Evolutionary conservation across 176 grass and related monocot genomes (phyloP).

Genomic region (Oryza longistaminata): DNA sequence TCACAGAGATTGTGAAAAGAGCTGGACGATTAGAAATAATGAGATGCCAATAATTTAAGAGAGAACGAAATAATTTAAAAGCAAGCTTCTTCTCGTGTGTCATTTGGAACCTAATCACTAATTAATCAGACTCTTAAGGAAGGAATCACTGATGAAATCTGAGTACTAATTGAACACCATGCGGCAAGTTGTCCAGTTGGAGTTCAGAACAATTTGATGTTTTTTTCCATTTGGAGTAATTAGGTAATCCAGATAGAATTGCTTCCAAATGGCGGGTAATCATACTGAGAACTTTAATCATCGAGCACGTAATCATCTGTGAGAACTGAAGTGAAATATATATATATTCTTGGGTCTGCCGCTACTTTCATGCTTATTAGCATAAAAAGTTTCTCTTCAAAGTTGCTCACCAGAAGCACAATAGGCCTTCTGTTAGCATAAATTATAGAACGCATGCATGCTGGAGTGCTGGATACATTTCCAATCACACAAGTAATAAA

Average conservation of each 20-base stretch:
- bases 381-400: background rate
- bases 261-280: background rate
- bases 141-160: background rate
- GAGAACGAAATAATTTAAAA: background rate
- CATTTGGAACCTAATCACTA: conserved; percentile 18
- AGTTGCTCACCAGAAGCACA: conserved; percentile 12
- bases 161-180: background rate
- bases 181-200: background rate
- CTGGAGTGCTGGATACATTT: background rate
- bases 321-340: background rate
- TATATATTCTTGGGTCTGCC: background rate
- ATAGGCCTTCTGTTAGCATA: background rate
- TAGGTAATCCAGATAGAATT: background rate
- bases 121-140: background rate
- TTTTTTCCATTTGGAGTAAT: background rate
- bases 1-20: background rate
- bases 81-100: background rate
- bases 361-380: background rate
- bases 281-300: background rate
- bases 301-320: background rate
- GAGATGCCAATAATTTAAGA: background rate
- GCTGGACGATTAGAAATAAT: background rate
- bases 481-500: conserved; percentile 3
- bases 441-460: background rate
- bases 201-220: background rate